Evolutionary conservation across 225 moss, liverwort and hornwort genomes (phyloP).

Genomic region (Thuidium tamariscinum): DNA sequence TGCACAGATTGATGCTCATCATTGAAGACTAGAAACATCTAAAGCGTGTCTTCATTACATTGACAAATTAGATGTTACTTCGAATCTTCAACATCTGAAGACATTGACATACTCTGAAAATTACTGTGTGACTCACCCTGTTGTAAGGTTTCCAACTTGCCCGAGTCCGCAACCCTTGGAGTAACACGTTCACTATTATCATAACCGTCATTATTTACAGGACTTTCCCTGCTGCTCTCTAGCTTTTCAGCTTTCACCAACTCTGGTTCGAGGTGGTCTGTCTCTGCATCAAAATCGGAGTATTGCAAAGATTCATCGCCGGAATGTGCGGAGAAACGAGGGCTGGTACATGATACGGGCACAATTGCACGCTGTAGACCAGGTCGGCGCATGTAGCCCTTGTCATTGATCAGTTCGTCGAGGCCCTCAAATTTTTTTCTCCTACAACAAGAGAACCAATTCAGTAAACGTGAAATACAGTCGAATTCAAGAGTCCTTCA

Average conservation of each 20-base stretch:
- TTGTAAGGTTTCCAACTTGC: slow-evolving; percentile 4
- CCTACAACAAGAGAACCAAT: slow-evolving; percentile 32
- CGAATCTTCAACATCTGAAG: background rate
- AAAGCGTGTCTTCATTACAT: background rate
- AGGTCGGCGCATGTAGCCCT: slow-evolving; percentile 16
- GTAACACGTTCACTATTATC: background rate
- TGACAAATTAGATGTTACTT: background rate
- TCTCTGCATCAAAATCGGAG: slow-evolving; percentile 1
- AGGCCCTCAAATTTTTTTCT: slow-evolving; percentile 54
- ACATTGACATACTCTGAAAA: background rate
- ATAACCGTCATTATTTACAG: slow-evolving; percentile 2
- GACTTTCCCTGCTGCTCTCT: slow-evolving; percentile 18
- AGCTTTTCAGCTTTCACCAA: slow-evolving; percentile 14
- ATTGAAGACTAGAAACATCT: background rate
- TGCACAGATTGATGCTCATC: background rate
- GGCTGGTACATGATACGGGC: slow-evolving; percentile 30
- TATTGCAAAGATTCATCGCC: slow-evolving; percentile 5
- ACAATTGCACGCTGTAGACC: slow-evolving; percentile 1
- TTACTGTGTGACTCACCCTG: slow-evolving; percentile 29
- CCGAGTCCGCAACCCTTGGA: background rate
- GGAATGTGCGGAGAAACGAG: slow-evolving; percentile 13
- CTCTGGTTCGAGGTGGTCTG: slow-evolving; percentile 1
- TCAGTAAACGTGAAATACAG: slow-evolving; percentile 8
- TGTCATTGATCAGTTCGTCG: slow-evolving; percentile 45
- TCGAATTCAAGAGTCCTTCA: background rate